Percentiles rank a stretch among this genome's conserved stretches.
phyloP scores from a whole-genome alignment of 2,329 filamentous ascomycete genomes.

The Aspergillus sp. region DNA sequence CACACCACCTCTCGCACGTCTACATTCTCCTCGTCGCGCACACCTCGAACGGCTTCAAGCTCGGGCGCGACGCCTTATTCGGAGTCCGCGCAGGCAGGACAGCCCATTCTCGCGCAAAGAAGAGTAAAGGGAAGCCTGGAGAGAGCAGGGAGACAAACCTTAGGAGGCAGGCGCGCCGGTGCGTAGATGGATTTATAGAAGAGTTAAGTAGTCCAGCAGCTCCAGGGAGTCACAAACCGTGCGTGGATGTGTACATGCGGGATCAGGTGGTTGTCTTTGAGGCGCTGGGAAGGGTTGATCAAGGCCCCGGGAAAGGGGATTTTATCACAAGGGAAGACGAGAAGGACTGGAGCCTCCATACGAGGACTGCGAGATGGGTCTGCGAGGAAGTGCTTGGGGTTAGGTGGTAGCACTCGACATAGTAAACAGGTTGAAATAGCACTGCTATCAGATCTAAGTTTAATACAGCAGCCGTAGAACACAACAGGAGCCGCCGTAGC shows the following conservation, averaged over 20 bases:
- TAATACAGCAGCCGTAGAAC: too few species aligned
- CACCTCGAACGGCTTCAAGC: slow-evolving; percentile 36
- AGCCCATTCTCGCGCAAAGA: slow-evolving; percentile 2
- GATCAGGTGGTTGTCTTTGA: slow-evolving; percentile 54
- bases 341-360: slow-evolving; percentile 31
- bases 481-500: too few species aligned
- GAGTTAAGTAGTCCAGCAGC: slow-evolving; percentile 36
- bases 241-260: slow-evolving; percentile 46
- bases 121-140: slow-evolving; percentile 2
- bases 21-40: slow-evolving; percentile 50
- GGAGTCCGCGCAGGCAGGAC: slow-evolving; percentile 13
- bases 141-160: neutral
- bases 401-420: neutral
- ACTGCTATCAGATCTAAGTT: slow-evolving; percentile 4
- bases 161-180: slow-evolving; percentile 32
- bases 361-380: slow-evolving; percentile 37
- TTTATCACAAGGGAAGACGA: slow-evolving; percentile 18
- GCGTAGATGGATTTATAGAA: slow-evolving; percentile 34
- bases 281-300: slow-evolving; percentile 38
- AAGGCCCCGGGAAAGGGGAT: slow-evolving; percentile 5
- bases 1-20: slow-evolving; percentile 35
- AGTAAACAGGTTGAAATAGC: neutral
- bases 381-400: slow-evolving; percentile 29
- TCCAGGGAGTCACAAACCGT: slow-evolving; percentile 21
- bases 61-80: slow-evolving; percentile 45